A percentile compares a stretch with the other conserved stretches of the same genome.
phyloP scores from a whole-genome alignment of 2,329 filamentous ascomycete genomes.

The Xylariaceae sp. region DNA sequence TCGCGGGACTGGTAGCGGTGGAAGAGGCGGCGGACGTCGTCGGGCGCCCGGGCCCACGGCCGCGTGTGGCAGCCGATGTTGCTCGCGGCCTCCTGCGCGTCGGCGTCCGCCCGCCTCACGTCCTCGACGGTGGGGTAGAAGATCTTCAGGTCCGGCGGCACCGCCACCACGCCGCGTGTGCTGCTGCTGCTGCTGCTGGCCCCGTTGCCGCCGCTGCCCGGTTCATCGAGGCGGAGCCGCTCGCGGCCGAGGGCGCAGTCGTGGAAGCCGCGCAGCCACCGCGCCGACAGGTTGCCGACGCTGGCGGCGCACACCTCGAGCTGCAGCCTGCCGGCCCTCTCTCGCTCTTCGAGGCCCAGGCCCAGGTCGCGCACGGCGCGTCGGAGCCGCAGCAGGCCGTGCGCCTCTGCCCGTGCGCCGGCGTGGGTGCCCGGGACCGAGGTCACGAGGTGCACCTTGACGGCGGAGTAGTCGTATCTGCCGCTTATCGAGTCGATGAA shows the following conservation, averaged over 20 bases:
- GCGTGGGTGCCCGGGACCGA: conserved; percentile 14
- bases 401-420: conserved; percentile 12
- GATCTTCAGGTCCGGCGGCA: conserved; percentile 10
- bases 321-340: conserved; percentile 7
- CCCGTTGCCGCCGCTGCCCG: conserved; percentile 1
- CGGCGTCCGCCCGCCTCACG: conserved; percentile 8
- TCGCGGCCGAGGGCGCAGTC: conserved; percentile 14
- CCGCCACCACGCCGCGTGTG: neutral
- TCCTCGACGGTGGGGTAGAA: conserved; percentile 17
- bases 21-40: conserved; percentile 14
- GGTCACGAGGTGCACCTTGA: conserved; percentile 17
- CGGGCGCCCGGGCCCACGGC: conserved; percentile 12
- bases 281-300: conserved; percentile 14
- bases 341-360: conserved; percentile 6
- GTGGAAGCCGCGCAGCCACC: conserved; percentile 16
- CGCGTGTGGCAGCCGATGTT: conserved; percentile 18
- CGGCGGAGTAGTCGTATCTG: conserved; percentile 15
- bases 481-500: conserved; percentile 16
- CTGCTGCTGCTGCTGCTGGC: no score
- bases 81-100: conserved; percentile 11
- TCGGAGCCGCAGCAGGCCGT: conserved; percentile 16
- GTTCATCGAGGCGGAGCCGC: conserved; percentile 4
- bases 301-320: conserved; percentile 17
- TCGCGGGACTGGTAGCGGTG: conserved; percentile 19
- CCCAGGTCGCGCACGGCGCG: conserved; percentile 8